Evolutionary conservation across 176 grass and related monocot genomes (phyloP), one percentile per base, ranked within the genome.

Genomic region (Aegilops tauschii): DNA sequence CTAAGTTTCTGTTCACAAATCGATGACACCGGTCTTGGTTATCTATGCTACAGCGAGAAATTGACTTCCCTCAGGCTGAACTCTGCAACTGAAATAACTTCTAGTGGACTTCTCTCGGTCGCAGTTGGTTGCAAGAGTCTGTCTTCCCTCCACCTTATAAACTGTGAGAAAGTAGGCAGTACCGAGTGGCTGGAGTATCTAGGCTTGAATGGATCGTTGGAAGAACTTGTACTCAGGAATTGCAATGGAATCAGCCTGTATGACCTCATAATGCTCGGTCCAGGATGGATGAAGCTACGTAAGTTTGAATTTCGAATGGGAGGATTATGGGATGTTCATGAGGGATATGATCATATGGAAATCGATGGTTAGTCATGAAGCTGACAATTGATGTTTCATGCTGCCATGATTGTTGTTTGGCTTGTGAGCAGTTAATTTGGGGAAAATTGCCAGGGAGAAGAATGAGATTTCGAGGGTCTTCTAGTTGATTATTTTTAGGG

Each of bases 261-360:
- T 75, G 72, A 75, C 42, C 72, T 75, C 7, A 27, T 75, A 75
- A 75, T 29, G 72, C 47, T 50, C 14, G 25, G 14, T 29, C 72
- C 14, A 17, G 25, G 72, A 49, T 50, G 72, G 72, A 75, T 75
- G 44, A 75, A 50, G 72, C 72, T 75, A 44, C 37, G 37, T 7
- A 75, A 75, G 72, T 50, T 75, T 25, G 42, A 75, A 75, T 17
- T 50, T 29, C 12, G 17, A 27, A 50, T 50, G 42, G 69, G 72
- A 30, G 23, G 44, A 50, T 8, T 75, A 50, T 75, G 72, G 72
- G 42, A 29, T 50, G 11, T 44, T 73, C 69, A 73, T 44, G 69
- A 44, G 37, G 96, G 92, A 77, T 98, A 96, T 65, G 92, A 93
- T 83, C 94, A 94, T 85, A 94, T 96, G 94, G 97, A 93, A 83